Base-by-base conservation (phyloP, 225 moss, liverwort and hornwort species). In the Rhytidiadelphus loreus region DNA sequence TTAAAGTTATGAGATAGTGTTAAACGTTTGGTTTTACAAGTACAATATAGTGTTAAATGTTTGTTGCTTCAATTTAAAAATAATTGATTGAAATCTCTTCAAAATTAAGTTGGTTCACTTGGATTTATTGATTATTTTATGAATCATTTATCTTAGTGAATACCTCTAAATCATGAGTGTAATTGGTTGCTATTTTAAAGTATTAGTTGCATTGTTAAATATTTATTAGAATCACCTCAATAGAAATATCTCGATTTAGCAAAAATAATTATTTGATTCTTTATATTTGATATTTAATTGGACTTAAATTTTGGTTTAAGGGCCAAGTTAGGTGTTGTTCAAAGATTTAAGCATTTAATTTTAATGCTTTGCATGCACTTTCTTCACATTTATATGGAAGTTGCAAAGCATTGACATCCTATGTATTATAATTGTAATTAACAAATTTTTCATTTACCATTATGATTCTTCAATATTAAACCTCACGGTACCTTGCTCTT, bases 391-490 rank as follows among this genome's bases (percentile, higher is more conserved):
- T 58, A 33, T 59, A 33, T 57, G 62, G 82, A 88, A 88, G 46
- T 82, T 69, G 48, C 35, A 83, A 86, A 91, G 88, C 72, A 83
- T 83, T 56, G 11, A 8, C 6, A 44, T 85, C 3, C 46, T 32
- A 57, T 50, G 7, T 71, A 43, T 22, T 77, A 19, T 25, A 59
- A 53, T 58, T 13, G 23, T 29, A 28, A 44, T 11, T 62, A 20
- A 33, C 2, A 35, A 50, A 3, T 22, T 39, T 15, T 53, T 29
- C 2, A 4, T 14, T 73, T 19, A 70, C 15, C 13, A 60, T 82
- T 82, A 82, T 9, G 75, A 71, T 80, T 30, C 65, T 86, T 90
- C 83, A 74, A 92, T 80, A 19, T 92, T 90, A 35, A 92, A 92
- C 72, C 86, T 88, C 5, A 90, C 83, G 3, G 73, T 88, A 88